These are phyloP conservation scores for Croton setiger DNA, from an alignment of 441 rosid genomes.

Conservation along the genomic window DNA sequence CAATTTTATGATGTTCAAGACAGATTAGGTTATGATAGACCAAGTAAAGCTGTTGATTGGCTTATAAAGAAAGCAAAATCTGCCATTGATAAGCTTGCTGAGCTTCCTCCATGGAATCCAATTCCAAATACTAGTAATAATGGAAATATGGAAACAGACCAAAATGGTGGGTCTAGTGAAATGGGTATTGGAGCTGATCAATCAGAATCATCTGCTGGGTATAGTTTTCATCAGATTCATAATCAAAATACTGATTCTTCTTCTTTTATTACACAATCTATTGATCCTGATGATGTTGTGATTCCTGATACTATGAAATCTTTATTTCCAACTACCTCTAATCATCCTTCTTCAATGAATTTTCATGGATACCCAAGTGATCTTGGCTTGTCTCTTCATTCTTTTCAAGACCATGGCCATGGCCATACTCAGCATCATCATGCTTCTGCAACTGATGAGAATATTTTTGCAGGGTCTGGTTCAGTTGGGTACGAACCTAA, in stretches of 20 bases:
- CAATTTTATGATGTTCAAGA: constrained; percentile 97
- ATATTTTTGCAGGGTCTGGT: constrained; percentile 26
- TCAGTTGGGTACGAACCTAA: constrained; percentile 44
- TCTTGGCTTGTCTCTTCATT: not conserved
- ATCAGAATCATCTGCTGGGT: constrained; percentile 26
- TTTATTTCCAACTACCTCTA: constrained; percentile 68
- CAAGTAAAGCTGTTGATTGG: constrained; percentile 97
- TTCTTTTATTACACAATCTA: constrained; percentile 47
- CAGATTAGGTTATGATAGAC: constrained; percentile 85
- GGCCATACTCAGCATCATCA: constrained; percentile 6
- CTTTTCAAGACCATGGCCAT: constrained; percentile 29
- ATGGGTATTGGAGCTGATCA: constrained; percentile 31
- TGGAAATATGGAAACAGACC: constrained; percentile 19
- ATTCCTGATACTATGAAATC: constrained; percentile 82
- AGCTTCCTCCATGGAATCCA: constrained; percentile 91
- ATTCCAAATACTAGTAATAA: constrained; percentile 24
- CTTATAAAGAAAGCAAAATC: constrained; percentile 76
- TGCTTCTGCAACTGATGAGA: constrained; percentile 32
- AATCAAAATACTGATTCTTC: constrained; percentile 36
- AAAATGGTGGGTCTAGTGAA: constrained; percentile 27
- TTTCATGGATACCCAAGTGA: constrained; percentile 53
- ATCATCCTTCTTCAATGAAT: constrained; percentile 44
- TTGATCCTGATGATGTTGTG: constrained; percentile 58
- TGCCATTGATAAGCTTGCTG: constrained; percentile 74
- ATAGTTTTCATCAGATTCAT: constrained; percentile 25